These are phyloP conservation scores for Mucor indicus DNA, from an alignment of 371 early-diverging fungal genomes.

Conservation along the genomic window DNA sequence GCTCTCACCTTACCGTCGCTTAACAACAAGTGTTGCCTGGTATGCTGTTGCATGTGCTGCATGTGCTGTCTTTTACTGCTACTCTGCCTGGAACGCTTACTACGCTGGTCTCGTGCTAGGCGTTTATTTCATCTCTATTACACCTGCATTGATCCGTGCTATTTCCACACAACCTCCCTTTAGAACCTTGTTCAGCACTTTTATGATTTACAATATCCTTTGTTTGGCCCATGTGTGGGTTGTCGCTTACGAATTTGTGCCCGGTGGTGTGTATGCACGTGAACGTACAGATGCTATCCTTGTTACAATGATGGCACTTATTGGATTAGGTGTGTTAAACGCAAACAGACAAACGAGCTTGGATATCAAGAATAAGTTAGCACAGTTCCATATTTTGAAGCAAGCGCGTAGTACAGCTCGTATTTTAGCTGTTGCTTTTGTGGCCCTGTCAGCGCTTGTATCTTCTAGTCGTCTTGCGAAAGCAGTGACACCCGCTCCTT, in stretches of 20 bases:
- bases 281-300: conserved; percentile 75
- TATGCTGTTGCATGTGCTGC: conserved; percentile 53
- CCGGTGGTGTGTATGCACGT: conserved; percentile 70
- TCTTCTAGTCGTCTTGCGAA: conserved; percentile 28
- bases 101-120: conserved; percentile 66
- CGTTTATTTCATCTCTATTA: conserved; percentile 58
- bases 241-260: conserved; percentile 84
- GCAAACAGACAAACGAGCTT: conserved; percentile 29
- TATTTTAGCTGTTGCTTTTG: conserved; percentile 20
- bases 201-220: conserved; percentile 66
- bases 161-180: conserved; percentile 63
- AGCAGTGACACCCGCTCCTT: conserved; percentile 53
- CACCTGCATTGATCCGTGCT: conserved; percentile 58
- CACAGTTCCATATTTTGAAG: conserved; percentile 36
- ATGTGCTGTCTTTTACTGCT: conserved; percentile 56
- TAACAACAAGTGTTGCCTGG: conserved; percentile 58
- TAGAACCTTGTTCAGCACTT: conserved; percentile 58
- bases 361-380: conserved; percentile 21
- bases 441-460: conserved; percentile 33
- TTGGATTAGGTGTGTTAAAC: conserved; percentile 51
- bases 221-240: conserved; percentile 77
- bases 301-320: conserved; percentile 44
- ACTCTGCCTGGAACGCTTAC: conserved; percentile 64
- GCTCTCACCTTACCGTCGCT: conserved; percentile 55
- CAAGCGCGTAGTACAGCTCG: conserved; percentile 37